These are phyloP conservation scores for Alternaria alternata DNA, from an alignment of 2,329 filamentous ascomycete genomes.

Conservation along the genomic window DNA sequence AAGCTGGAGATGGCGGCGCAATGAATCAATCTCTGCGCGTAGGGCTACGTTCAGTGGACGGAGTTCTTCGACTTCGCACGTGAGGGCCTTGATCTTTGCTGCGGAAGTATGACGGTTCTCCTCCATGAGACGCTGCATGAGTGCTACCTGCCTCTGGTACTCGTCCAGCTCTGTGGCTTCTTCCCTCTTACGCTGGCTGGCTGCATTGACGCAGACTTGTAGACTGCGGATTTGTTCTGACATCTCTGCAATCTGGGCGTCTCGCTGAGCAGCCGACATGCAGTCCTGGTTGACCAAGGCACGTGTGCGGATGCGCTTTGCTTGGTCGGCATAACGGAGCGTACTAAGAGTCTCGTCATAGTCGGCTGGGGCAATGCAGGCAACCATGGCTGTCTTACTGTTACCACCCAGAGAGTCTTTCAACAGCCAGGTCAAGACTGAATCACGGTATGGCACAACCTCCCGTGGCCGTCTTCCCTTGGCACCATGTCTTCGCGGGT, in stretches of 20 bases:
- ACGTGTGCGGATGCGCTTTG: slow-evolving; percentile 93
- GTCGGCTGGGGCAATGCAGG: slow-evolving; percentile 92
- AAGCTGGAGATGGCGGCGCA: slow-evolving; percentile 86
- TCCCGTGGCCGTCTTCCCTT: slow-evolving; percentile 60
- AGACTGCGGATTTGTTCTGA: slow-evolving; percentile 89
- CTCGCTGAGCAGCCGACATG: slow-evolving; percentile 88
- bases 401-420: slow-evolving; percentile 97
- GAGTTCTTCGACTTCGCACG: slow-evolving; percentile 58
- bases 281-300: slow-evolving; percentile 96
- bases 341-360: slow-evolving; percentile 98
- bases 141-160: slow-evolving; percentile 88
- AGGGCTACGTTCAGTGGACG: slow-evolving; percentile 66
- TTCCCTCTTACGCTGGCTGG: slow-evolving; percentile 73
- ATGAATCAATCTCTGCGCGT: slow-evolving; percentile 77
- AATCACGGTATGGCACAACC: slow-evolving; percentile 92
- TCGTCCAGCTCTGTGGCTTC: slow-evolving; percentile 88
- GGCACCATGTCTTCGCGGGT: slow-evolving; percentile 64
- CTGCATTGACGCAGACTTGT: slow-evolving; percentile 74
- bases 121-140: slow-evolving; percentile 96
- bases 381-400: slow-evolving; percentile 99
- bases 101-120: slow-evolving; percentile 89
- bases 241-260: slow-evolving; percentile 94
- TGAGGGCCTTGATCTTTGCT: slow-evolving; percentile 89
- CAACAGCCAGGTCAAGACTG: slow-evolving; percentile 81
- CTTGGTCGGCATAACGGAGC: slow-evolving; percentile 95